These are phyloP conservation scores for Tricholoma furcatifolium DNA, from an alignment of 768 basidiomycete species.

Conservation along the genomic window DNA sequence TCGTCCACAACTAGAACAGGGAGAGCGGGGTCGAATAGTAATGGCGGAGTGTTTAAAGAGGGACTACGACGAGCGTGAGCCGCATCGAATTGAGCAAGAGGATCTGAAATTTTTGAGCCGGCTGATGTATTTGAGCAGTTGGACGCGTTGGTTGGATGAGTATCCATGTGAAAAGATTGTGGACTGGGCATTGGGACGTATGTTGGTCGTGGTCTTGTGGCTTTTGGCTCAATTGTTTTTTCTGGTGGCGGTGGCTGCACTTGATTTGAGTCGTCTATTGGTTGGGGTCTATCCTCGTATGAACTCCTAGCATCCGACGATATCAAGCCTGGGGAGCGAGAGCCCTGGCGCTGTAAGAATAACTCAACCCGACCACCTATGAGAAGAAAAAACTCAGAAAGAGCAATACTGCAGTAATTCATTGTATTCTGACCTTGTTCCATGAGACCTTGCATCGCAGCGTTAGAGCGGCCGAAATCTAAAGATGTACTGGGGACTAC, in stretches of 20 bases:
- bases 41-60: conserved; percentile 32
- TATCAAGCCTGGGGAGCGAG: conserved; percentile 24
- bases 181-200: conserved; percentile 37
- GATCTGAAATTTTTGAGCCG: conserved; percentile 16
- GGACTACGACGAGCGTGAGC: conserved; percentile 37
- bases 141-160: conserved; percentile 20
- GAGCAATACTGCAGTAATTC: no score
- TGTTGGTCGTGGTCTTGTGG: conserved; percentile 28
- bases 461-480: conserved; percentile 29
- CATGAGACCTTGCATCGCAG: conserved; percentile 66
- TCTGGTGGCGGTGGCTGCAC: conserved; percentile 1
- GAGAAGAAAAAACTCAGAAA: not conserved
- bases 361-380: conserved; percentile 60
- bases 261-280: not conserved
- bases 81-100: conserved; percentile 38
- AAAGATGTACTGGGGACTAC: conserved; percentile 26
- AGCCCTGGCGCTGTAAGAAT: conserved; percentile 40
- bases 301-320: not conserved
- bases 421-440: conserved; percentile 45
- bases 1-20: conserved; percentile 83
- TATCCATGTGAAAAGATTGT: conserved; percentile 29
- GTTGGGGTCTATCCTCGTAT: not conserved
- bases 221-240: not conserved
- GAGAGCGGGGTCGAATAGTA: conserved; percentile 50
- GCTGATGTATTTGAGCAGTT: conserved; percentile 19